Evolutionary conservation across 1,284 basidiomycete genomes (phyloP).

Genomic region (Ustilago hordei): DNA sequence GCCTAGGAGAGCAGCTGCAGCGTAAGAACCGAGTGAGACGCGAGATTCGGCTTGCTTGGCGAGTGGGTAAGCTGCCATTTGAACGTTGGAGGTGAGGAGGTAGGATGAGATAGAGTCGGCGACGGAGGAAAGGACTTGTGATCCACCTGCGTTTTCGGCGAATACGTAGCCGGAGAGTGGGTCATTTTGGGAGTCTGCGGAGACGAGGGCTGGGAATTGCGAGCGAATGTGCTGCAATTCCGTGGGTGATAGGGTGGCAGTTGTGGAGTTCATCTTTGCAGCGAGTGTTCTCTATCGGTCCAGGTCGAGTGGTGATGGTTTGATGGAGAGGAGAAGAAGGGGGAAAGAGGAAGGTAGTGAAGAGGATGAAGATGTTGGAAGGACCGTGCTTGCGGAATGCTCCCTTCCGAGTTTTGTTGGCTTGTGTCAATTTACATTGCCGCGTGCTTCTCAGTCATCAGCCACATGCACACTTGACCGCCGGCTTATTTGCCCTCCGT

Average conservation of each 20-base stretch:
- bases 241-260: neutral
- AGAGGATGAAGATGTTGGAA: neutral
- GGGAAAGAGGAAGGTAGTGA: neutral
- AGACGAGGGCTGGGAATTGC: conserved; percentile 26
- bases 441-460: neutral
- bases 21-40: conserved; percentile 73
- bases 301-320: neutral
- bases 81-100: conserved; percentile 78
- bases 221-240: conserved; percentile 16
- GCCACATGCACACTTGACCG: neutral
- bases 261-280: neutral
- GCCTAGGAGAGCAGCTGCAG: conserved; percentile 77
- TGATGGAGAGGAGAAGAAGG: neutral
- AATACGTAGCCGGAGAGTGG: conserved; percentile 71
- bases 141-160: conserved; percentile 83
- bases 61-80: conserved; percentile 77
- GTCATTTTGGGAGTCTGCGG: conserved; percentile 9
- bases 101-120: conserved; percentile 77
- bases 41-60: conserved; percentile 74
- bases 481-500: conserved; percentile 1
- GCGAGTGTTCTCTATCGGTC: neutral
- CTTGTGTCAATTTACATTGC: conserved; percentile 8
- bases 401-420: conserved; percentile 9
- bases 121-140: conserved; percentile 73
- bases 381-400: conserved; percentile 20